Evolutionary conservation across 495 filamentous ascomycete species (phyloP).

Genomic region (Talaromyces stipitatus): DNA sequence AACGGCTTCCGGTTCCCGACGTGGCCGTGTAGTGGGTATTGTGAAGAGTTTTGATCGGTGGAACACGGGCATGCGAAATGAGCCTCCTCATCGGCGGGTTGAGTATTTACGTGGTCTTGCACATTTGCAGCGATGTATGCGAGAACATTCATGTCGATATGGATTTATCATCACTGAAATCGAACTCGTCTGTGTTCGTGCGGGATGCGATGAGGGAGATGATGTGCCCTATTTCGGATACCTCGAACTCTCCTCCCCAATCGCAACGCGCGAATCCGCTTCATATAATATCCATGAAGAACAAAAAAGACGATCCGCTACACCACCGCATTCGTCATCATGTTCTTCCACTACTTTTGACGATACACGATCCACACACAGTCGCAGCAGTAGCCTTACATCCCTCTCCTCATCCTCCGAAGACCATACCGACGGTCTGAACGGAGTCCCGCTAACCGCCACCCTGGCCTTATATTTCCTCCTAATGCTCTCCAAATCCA

Average conservation of each 20-base stretch:
- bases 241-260: slow-evolving; percentile 64
- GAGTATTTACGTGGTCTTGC: slow-evolving; percentile 79
- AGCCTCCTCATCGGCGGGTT: slow-evolving; percentile 68
- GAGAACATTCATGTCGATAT: slow-evolving; percentile 85
- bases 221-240: slow-evolving; percentile 73
- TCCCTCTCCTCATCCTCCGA: slow-evolving; percentile 6
- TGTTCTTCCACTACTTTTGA: slow-evolving; percentile 9
- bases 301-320: slow-evolving; percentile 1
- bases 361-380: not conserved
- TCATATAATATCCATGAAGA: not conserved
- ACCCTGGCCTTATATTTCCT: slow-evolving; percentile 65
- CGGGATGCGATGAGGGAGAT: slow-evolving; percentile 58
- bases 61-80: slow-evolving; percentile 88
- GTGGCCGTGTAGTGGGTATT: slow-evolving; percentile 76
- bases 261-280: slow-evolving; percentile 37
- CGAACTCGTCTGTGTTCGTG: slow-evolving; percentile 83
- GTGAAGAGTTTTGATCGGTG: slow-evolving; percentile 85
- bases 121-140: slow-evolving; percentile 81
- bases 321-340: slow-evolving; percentile 15
- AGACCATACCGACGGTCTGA: slow-evolving; percentile 13
- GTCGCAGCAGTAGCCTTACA: not conserved
- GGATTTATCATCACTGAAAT: slow-evolving; percentile 94
- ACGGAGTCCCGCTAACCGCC: slow-evolving; percentile 56
- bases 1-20: slow-evolving; percentile 63
- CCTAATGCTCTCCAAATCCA: slow-evolving; percentile 77